These are phyloP conservation scores for Ophiostoma quercus DNA, from an alignment of 2,329 filamentous ascomycete genomes.

Conservation along the genomic window DNA sequence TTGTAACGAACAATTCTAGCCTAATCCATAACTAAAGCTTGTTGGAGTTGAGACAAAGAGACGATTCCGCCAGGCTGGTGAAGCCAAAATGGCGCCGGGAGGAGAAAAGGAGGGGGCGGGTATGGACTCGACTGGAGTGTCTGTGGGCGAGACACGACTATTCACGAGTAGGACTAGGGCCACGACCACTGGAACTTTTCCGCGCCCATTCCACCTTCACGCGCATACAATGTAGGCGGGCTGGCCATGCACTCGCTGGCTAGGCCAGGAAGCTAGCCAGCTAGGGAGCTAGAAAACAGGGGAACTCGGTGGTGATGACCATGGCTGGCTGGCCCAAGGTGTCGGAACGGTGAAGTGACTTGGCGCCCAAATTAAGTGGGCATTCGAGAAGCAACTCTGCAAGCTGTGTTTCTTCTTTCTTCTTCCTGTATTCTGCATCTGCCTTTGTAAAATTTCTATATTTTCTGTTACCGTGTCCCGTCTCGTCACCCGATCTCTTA, in stretches of 20 bases:
- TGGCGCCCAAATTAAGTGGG: conserved; percentile 2
- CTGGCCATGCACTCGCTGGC: no score
- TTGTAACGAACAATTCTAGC: background rate
- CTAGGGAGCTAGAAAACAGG: background rate
- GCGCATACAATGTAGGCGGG: background rate
- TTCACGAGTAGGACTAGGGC: no score
- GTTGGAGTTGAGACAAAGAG: background rate
- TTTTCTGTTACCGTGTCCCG: no score
- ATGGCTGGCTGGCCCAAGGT: conserved; percentile 3
- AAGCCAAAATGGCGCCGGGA: conserved; percentile 11
- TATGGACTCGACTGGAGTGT: background rate
- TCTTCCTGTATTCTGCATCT: no score
- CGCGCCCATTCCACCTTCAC: background rate
- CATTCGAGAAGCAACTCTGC: background rate
- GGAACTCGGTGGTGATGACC: background rate
- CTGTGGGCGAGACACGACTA: background rate
- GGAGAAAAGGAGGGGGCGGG: background rate
- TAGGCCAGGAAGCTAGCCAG: background rate
- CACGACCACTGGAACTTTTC: background rate
- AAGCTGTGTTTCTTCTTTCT: no score
- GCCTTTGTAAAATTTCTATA: no score
- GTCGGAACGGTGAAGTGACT: background rate
- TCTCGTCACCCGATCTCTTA: no score
- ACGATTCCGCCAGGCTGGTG: conserved; percentile 1
- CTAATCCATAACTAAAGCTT: background rate